phyloP scores from a whole-genome alignment of 768 basidiomycete species.

The Austroboletus festivus region DNA sequence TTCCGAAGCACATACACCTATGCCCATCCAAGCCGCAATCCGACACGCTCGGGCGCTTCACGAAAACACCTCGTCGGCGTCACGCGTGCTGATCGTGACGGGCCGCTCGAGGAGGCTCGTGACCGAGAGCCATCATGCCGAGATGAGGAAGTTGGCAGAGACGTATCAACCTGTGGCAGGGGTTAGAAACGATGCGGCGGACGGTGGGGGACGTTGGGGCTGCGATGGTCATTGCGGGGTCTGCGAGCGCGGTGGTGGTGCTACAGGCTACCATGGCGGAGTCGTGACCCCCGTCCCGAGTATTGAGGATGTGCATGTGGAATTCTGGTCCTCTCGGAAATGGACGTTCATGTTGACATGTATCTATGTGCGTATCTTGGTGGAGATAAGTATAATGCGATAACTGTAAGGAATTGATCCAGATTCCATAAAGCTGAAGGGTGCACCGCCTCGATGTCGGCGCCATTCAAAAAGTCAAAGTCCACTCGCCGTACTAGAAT shows the following conservation, averaged over 20 bases:
- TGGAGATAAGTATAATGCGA: too few relatives aligned
- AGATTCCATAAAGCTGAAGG: too few relatives aligned
- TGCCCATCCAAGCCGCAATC: conserved; percentile 58
- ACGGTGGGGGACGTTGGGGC: conserved; percentile 86
- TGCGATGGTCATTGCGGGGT: conserved; percentile 66
- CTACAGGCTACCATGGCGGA: conserved; percentile 39
- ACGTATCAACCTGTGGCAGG: conserved; percentile 23
- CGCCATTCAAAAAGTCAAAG: too few relatives aligned
- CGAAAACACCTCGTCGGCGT: conserved; percentile 23
- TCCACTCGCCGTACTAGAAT: too few relatives aligned
- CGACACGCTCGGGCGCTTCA: conserved; percentile 36
- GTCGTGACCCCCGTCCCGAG: too few relatives aligned
- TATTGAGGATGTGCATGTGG: too few relatives aligned
- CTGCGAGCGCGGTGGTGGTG: conserved; percentile 57
- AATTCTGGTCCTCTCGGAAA: too few relatives aligned
- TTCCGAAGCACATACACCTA: conserved; percentile 48
- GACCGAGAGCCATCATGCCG: conserved; percentile 60
- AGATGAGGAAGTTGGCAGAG: conserved; percentile 62
- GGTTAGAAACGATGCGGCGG: conserved; percentile 51
- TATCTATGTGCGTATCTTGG: too few relatives aligned
- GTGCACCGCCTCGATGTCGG: too few relatives aligned
- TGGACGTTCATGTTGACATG: too few relatives aligned
- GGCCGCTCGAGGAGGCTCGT: conserved; percentile 78
- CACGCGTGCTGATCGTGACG: conserved; percentile 57
- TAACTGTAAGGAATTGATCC: too few relatives aligned